Conservation (phyloP, 495 filamentous ascomycete species). For the Talaromyces nanjingensis region DNA sequence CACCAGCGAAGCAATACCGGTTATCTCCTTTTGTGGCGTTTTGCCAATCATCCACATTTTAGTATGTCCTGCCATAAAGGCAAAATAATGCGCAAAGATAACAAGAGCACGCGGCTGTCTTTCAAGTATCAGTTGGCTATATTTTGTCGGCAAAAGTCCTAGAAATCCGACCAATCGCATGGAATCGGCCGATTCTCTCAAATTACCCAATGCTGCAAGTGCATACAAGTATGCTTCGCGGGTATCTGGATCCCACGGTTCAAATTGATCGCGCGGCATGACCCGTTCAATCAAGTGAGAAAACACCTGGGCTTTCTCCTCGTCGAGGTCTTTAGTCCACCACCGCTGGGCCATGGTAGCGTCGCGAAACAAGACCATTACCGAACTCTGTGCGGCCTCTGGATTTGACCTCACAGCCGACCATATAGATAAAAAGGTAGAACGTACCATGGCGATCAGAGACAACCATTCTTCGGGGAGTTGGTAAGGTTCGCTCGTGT, state of each 20-base stretch:
- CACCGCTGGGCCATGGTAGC: not conserved
- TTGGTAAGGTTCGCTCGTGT: constrained; percentile 19
- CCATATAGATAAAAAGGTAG: constrained; percentile 1
- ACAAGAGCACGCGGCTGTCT: constrained; percentile 32
- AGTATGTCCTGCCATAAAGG: constrained; percentile 18
- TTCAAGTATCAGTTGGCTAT: constrained; percentile 25
- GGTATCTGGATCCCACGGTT: constrained; percentile 24
- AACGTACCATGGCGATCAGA: not conserved
- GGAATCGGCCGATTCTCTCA: not conserved
- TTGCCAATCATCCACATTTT: constrained; percentile 31
- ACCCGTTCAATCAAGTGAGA: not conserved
- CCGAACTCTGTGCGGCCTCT: not conserved
- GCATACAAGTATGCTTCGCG: constrained; percentile 24
- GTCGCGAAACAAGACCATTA: not conserved
- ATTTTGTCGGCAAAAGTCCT: constrained; percentile 20
- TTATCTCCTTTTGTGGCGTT: constrained; percentile 27
- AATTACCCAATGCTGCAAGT: constrained; percentile 12
- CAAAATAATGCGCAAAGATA: constrained; percentile 38
- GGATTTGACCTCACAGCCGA: not conserved
- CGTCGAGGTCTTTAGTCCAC: not conserved
- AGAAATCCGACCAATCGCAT: constrained; percentile 28
- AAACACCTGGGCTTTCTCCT: not conserved
- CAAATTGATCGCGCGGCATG: constrained; percentile 10
- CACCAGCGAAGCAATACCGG: not conserved
- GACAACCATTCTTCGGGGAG: constrained; percentile 32